These are phyloP conservation scores for Colletotrichum sp. DNA, from an alignment of 2,329 filamentous ascomycete genomes.

Conservation along the genomic window DNA sequence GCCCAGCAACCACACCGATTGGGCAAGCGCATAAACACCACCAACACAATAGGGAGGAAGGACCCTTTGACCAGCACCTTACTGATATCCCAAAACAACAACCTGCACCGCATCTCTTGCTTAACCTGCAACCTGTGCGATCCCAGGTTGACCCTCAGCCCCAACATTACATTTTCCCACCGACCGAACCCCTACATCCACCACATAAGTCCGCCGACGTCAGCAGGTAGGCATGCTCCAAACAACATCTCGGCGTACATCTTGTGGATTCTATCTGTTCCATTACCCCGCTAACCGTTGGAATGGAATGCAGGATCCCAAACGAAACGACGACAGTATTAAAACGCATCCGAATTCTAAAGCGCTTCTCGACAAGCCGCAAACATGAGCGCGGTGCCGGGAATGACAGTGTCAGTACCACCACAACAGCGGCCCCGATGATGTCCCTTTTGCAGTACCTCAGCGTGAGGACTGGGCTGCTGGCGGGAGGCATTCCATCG, in stretches of 20 bases:
- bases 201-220: not conserved
- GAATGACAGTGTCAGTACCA: conserved; percentile 24
- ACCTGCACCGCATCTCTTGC: not conserved
- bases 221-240: conserved; percentile 3
- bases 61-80: conserved; percentile 14
- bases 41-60: not conserved
- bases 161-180: not conserved
- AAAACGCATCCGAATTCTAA: conserved; percentile 10
- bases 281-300: conserved; percentile 47
- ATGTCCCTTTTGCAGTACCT: conserved; percentile 23
- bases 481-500: conserved; percentile 10
- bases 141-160: not conserved
- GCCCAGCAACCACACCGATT: conserved; percentile 22
- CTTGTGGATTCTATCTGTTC: conserved; percentile 6
- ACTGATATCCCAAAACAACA: conserved; percentile 10
- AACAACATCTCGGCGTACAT: not conserved
- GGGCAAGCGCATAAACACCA: conserved; percentile 22
- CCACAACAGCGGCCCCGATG: not conserved
- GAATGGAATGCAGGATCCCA: conserved; percentile 35
- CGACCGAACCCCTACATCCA: not conserved
- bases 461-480: conserved; percentile 27
- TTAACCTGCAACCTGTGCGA: not conserved
- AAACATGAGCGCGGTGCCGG: conserved; percentile 12
- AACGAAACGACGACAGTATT: conserved; percentile 7
- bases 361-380: not conserved